phyloP scores from a whole-genome alignment of 2,329 filamentous ascomycete species.

The Alternaria infectoria region DNA sequence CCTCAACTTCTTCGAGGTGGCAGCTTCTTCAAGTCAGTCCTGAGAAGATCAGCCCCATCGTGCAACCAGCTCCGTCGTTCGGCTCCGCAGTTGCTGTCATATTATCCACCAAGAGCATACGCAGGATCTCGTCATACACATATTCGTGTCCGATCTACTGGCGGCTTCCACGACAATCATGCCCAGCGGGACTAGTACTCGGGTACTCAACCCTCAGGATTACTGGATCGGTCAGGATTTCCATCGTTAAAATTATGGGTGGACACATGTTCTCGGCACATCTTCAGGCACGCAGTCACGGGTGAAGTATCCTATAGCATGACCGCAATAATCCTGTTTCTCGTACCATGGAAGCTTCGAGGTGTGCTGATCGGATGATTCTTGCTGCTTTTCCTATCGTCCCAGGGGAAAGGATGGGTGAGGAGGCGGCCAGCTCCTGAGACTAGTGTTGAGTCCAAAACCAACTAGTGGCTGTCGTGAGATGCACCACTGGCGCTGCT shows the following conservation, averaged over 20 bases:
- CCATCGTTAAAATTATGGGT: not conserved
- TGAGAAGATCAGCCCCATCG: not conserved
- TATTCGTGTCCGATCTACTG: constrained; percentile 17
- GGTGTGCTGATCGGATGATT: constrained; percentile 7
- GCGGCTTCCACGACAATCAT: constrained; percentile 3
- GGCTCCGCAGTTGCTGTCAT: constrained; percentile 1
- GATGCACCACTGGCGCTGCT: not conserved
- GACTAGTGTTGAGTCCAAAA: not conserved
- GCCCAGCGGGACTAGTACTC: constrained; percentile 1
- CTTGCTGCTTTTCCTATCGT: not conserved
- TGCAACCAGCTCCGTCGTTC: not conserved
- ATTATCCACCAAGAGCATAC: constrained; percentile 10
- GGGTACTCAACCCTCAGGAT: not conserved
- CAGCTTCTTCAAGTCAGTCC: not conserved
- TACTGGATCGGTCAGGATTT: not conserved
- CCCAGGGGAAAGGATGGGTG: not conserved
- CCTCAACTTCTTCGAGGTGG: not conserved
- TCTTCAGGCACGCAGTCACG: constrained; percentile 3
- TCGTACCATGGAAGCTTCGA: not conserved
- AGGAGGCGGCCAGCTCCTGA: not conserved
- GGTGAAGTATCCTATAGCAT: not conserved
- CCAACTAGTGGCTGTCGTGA: constrained; percentile 1
- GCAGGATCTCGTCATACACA: constrained; percentile 25
- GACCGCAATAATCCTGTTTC: not conserved
- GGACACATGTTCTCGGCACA: not conserved